phyloP scores from a whole-genome alignment of 805 yeast species.

The Starmerella geochares region DNA sequence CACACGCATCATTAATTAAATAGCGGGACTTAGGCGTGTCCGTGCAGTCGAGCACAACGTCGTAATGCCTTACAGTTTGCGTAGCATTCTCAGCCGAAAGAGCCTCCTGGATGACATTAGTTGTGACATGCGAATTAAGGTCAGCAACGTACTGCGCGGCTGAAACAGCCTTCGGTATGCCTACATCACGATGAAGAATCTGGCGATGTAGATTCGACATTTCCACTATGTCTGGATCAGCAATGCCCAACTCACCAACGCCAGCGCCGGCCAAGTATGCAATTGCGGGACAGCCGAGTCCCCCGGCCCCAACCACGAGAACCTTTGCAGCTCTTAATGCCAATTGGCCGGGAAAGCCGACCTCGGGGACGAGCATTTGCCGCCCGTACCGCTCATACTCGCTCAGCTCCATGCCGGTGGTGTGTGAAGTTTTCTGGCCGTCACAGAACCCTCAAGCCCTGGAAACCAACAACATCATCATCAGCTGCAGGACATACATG shows the following conservation, averaged over 20 bases:
- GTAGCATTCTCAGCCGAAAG: conserved; percentile 47
- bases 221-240: conserved; percentile 81
- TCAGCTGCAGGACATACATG: no score
- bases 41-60: conserved; percentile 81
- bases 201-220: conserved; percentile 82
- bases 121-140: conserved; percentile 59
- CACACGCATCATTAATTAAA: conserved; percentile 75
- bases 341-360: conserved; percentile 50
- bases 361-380: conserved; percentile 83
- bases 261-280: conserved; percentile 83
- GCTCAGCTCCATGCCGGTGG: conserved; percentile 33
- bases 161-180: conserved; percentile 66
- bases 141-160: conserved; percentile 46
- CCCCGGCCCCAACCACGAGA: conserved; percentile 91
- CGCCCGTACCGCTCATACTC: conserved; percentile 85
- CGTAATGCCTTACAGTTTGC: conserved; percentile 52
- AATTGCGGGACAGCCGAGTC: conserved; percentile 86
- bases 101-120: conserved; percentile 36
- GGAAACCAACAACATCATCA: neutral
- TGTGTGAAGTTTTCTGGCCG: neutral
- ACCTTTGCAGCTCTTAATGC: conserved; percentile 48
- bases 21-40: conserved; percentile 86
- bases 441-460: neutral
- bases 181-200: conserved; percentile 68
- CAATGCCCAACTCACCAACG: conserved; percentile 66